These are phyloP conservation scores for Nemania abortiva DNA, from an alignment of 2,329 filamentous ascomycete genomes.

Conservation along the genomic window DNA sequence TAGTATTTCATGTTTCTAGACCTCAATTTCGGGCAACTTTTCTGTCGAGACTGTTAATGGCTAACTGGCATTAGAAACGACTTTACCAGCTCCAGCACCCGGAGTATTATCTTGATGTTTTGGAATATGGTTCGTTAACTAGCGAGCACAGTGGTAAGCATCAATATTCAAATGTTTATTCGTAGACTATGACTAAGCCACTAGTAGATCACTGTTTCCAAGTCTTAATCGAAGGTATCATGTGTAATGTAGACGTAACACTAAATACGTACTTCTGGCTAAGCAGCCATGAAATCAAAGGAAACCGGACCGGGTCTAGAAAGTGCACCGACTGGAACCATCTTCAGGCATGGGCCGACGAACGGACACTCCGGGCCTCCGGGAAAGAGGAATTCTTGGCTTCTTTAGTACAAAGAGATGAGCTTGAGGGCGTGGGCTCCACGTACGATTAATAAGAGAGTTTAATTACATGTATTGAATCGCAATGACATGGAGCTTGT, in stretches of 20 bases:
- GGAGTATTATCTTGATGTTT: conserved; percentile 9
- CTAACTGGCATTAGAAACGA: conserved; percentile 15
- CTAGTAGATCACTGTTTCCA: conserved; percentile 23
- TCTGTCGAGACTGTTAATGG: no score
- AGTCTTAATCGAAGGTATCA: conserved; percentile 14
- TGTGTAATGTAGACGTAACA: conserved; percentile 25
- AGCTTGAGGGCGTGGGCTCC: no score
- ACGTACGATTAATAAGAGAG: no score
- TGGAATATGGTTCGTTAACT: neutral
- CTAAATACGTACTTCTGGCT: conserved; percentile 18
- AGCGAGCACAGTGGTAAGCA: neutral
- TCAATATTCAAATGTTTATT: neutral
- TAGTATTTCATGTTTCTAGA: neutral
- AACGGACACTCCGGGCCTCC: neutral
- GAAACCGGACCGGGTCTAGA: neutral
- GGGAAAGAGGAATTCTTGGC: neutral
- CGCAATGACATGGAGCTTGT: no score
- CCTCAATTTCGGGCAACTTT: no score
- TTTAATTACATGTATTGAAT: no score
- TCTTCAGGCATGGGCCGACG: conserved; percentile 18
- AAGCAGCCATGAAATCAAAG: neutral
- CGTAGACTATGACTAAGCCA: neutral
- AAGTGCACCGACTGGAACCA: conserved; percentile 23
- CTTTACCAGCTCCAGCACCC: conserved; percentile 13
- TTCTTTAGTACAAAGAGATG: neutral